Evolutionary conservation across 2,329 filamentous ascomycete species (phyloP).

Genomic region (Boeremia exigua): DNA sequence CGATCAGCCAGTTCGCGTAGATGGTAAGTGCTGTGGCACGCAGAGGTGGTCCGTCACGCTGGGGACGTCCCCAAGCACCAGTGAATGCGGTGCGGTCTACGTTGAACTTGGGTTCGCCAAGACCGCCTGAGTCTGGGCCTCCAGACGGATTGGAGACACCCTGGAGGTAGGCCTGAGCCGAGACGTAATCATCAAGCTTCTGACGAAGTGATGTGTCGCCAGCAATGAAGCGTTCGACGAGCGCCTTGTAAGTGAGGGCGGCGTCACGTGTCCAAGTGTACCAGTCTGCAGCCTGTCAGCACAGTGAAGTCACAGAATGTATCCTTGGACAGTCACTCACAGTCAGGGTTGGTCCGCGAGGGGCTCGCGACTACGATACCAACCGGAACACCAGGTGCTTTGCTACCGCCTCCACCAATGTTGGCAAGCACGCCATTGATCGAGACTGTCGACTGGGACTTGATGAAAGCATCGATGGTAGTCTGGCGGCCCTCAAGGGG

Average conservation of each 20-base stretch:
- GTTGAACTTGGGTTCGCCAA: conserved; percentile 78
- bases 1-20: conserved; percentile 75
- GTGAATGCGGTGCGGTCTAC: conserved; percentile 69
- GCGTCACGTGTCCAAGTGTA: conserved; percentile 82
- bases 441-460: conserved; percentile 55
- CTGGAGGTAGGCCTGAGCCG: conserved; percentile 70
- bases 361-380: conserved; percentile 64
- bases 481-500: conserved; percentile 21
- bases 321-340: conserved; percentile 38
- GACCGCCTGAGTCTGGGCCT: conserved; percentile 53
- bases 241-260: conserved; percentile 70
- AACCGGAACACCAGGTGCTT: conserved; percentile 55
- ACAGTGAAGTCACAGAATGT: background rate
- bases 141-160: conserved; percentile 73
- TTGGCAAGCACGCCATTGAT: conserved; percentile 62
- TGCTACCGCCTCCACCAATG: conserved; percentile 60
- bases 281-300: conserved; percentile 61
- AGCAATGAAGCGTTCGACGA: conserved; percentile 70
- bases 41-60: conserved; percentile 79
- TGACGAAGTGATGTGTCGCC: conserved; percentile 66
- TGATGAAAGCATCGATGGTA: conserved; percentile 44
- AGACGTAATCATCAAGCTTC: conserved; percentile 71
- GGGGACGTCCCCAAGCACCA: conserved; percentile 76
- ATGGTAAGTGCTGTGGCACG: conserved; percentile 74
- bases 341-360: conserved; percentile 60